Evolutionary conservation across 192 early-diverging fungal genomes (phyloP), one percentile per base, ranked within the genome.

Genomic region (Martensiomyces pterosporus): DNA sequence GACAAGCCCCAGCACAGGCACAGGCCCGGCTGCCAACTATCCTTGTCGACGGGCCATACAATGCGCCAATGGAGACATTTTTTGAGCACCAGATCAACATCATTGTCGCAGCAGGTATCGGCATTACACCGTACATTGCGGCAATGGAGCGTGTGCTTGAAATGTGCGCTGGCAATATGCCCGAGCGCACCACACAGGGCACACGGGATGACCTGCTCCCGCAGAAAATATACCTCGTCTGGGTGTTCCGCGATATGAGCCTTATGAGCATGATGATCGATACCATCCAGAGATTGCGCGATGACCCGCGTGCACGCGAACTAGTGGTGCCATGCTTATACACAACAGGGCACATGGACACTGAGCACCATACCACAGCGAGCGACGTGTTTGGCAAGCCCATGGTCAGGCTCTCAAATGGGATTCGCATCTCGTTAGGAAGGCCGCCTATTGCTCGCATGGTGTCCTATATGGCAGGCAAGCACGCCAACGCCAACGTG

Each of bases 51-150:
- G 87, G 87, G 13, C 85, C 87, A 3, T 90, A 84, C 67, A 85
- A 77, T 35, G 76, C 80, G 22, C 80, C 87, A 1, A 80, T 84
- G 16, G 86, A 91, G 69, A 80, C 85, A 37, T 83, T 89, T 43
- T 89, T 86, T 73, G 84, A 87, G 60, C 84, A 82, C 54, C 79
- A 86, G 39, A 64, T 75, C 43, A 80, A 80, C 29, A 76, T 87
- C 17, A 56, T 87, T 22, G 73, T 91, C 19, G 87, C 84, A 7
- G 88, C 88, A 3, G 88, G 88, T 57, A 91, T 91, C 35, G 88
- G 88, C 7, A 86, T 91, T 18, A 91, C 88, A 6, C 88, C 88
- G 5, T 86, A 73, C 47, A 73, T 73, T 29, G 48, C 69, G 0
- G 69, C 69, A 17, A 53, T 73, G 37, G 69, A 65, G 29, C 62